phyloP scores from a whole-genome alignment of 2,329 filamentous ascomycete species.

The Tolypocladium pustulatum region DNA sequence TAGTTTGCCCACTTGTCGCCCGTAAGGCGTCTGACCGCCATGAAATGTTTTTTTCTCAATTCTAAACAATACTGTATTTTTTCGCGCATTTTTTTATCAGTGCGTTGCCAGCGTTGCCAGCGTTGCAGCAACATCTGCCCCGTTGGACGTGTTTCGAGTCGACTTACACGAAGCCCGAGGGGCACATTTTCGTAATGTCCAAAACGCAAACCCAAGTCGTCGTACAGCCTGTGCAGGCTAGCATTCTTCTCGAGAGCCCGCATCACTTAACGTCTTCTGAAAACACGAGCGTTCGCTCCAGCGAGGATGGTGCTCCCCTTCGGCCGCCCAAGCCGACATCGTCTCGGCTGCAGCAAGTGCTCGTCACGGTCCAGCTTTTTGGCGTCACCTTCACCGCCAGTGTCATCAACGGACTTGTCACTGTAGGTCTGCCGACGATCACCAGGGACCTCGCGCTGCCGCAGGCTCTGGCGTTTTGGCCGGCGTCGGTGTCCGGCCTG shows the following conservation, averaged over 20 bases:
- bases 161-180: neutral
- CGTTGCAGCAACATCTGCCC: neutral
- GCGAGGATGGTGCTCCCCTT: neutral
- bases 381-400: neutral
- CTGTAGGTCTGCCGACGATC: slow-evolving; percentile 25
- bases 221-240: neutral
- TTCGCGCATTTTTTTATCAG: neutral
- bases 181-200: neutral
- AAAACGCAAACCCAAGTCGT: neutral
- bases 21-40: neutral
- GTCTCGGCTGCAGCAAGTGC: neutral
- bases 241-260: neutral
- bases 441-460: slow-evolving; percentile 22
- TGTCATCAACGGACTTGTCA: neutral
- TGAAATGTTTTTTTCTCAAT: neutral
- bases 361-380: neutral
- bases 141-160: slow-evolving; percentile 13
- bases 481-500: slow-evolving; percentile 23
- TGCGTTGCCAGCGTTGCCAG: neutral
- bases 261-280: neutral
- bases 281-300: neutral
- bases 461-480: slow-evolving; percentile 26
- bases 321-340: neutral
- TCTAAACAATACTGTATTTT: neutral
- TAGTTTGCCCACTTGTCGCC: neutral